Conservation (phyloP, 1,139 yeast genomes). For the Nematodospora anomalae region DNA sequence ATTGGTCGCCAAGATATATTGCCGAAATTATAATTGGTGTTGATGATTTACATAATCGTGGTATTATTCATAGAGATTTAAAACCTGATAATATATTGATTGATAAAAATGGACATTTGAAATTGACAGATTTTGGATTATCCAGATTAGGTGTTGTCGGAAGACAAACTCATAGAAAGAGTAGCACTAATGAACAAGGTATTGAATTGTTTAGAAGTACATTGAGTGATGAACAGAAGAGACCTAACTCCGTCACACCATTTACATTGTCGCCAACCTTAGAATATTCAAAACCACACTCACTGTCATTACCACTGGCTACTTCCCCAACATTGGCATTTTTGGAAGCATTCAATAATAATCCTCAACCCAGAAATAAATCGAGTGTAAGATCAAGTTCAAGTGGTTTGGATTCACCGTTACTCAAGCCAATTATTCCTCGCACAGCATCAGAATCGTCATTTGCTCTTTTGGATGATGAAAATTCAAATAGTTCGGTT, state of each 20-base stretch:
- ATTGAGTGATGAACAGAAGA: conserved; percentile 25
- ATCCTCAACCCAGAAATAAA: conserved; percentile 13
- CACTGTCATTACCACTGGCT: conserved; percentile 11
- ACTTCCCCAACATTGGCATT: conserved; percentile 14
- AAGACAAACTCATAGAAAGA: conserved; percentile 59
- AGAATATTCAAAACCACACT: conserved; percentile 29
- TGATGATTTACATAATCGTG: conserved; percentile 81
- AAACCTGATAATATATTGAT: conserved; percentile 93
- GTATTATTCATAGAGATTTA: conserved; percentile 90
- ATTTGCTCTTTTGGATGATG: conserved; percentile 55
- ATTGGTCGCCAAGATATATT: conserved; percentile 84
- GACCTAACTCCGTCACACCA: conserved; percentile 46
- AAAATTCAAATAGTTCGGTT: conserved; percentile 23
- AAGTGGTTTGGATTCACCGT: conserved; percentile 50
- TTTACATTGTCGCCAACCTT: conserved; percentile 49
- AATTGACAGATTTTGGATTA: conserved; percentile 92
- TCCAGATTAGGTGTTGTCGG: conserved; percentile 87
- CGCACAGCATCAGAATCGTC: conserved; percentile 57
- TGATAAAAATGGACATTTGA: conserved; percentile 83
- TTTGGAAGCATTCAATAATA: conserved; percentile 13
- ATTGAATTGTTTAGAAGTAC: conserved; percentile 42
- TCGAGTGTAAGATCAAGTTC: conserved; percentile 28
- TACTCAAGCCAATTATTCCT: conserved; percentile 46
- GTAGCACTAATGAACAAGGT: conserved; percentile 47
- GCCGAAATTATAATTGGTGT: conserved; percentile 93